Evolutionary conservation across 305 asterid genomes (phyloP).

Genomic region (Fraxinus sp.): DNA sequence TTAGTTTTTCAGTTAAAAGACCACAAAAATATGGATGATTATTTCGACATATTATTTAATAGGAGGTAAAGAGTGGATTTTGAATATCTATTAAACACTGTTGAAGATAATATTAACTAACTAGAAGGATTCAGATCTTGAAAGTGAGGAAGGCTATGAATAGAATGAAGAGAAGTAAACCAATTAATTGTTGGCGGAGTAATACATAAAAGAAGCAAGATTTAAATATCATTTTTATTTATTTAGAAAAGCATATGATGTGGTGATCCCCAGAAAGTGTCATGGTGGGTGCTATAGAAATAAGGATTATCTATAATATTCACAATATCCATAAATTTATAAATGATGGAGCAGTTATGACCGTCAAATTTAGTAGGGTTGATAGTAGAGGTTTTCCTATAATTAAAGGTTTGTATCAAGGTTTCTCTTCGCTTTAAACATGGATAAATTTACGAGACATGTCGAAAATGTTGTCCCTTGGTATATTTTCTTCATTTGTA

Average conservation of each 20-base stretch:
- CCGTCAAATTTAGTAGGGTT: neutral
- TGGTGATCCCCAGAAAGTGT: neutral
- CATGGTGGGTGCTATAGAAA: neutral
- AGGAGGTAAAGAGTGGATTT: neutral
- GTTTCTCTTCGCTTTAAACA: neutral
- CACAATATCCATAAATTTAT: neutral
- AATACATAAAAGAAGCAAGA: neutral
- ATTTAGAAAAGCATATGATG: neutral
- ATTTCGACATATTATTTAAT: neutral
- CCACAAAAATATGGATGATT: neutral
- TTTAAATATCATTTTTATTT: neutral
- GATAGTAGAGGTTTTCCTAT: neutral
- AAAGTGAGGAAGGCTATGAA: neutral
- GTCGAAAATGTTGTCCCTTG: neutral
- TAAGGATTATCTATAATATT: neutral
- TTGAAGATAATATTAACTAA: neutral
- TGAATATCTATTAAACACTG: neutral
- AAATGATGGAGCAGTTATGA: neutral
- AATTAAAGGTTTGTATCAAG: neutral
- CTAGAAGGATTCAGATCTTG: neutral
- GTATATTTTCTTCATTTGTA: neutral
- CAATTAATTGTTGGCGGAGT: neutral
- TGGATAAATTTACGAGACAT: neutral
- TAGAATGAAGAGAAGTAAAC: neutral
- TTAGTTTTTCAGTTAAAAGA: neutral